These are phyloP conservation scores for Biscogniauxia sp. DNA, from an alignment of 2,329 filamentous ascomycete genomes.

Conservation along the genomic window DNA sequence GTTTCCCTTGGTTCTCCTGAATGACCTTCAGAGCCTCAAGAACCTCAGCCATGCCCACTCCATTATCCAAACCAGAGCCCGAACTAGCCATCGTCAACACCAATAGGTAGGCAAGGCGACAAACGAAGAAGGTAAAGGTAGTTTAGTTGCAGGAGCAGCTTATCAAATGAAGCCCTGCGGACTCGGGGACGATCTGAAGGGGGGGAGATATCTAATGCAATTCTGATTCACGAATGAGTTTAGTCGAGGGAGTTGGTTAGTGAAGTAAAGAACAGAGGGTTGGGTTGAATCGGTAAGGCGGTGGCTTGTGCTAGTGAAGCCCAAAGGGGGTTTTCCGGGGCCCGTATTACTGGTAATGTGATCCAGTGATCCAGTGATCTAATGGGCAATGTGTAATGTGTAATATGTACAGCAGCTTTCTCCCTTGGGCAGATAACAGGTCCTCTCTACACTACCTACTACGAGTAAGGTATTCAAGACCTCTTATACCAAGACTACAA, in stretches of 20 bases:
- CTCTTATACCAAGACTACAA: background rate
- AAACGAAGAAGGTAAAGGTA: constrained; percentile 4
- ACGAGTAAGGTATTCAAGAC: background rate
- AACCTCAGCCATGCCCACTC: constrained; percentile 26
- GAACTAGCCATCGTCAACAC: constrained; percentile 26
- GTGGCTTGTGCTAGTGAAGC: constrained; percentile 5
- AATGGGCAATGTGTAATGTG: too few species aligned
- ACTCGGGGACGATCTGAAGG: background rate
- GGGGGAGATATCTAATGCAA: background rate
- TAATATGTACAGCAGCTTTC: background rate
- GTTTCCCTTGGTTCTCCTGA: constrained; percentile 28
- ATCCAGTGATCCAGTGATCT: background rate
- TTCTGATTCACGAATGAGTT: background rate
- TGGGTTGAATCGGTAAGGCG: background rate
- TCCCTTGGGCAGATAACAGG: background rate
- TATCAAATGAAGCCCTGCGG: background rate
- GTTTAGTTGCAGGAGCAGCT: background rate
- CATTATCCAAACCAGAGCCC: constrained; percentile 17
- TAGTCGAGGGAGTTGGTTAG: background rate
- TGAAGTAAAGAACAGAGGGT: background rate
- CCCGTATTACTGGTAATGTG: background rate
- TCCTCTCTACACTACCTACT: background rate
- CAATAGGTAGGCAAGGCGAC: constrained; percentile 1
- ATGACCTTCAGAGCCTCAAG: constrained; percentile 29
- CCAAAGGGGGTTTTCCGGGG: background rate